phyloP scores from a whole-genome alignment of 495 filamentous ascomycete species.

The Ascobolus immersus region DNA sequence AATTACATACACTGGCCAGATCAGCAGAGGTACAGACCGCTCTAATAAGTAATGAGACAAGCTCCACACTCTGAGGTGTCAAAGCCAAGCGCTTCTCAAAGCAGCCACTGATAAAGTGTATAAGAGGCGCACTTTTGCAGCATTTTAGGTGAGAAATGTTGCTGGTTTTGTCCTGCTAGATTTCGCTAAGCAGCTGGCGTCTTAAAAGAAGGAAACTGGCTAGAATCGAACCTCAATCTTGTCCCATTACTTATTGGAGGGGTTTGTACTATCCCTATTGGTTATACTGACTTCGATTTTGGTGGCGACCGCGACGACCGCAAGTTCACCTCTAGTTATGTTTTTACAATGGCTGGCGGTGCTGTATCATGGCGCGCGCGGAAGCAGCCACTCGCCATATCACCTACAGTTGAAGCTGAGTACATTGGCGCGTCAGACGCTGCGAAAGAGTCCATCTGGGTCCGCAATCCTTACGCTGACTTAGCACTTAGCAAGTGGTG shows the following conservation, averaged over 20 bases:
- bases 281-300: conserved; percentile 4
- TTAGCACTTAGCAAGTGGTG: neutral
- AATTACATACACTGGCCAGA: neutral
- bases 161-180: no score
- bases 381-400: conserved; percentile 5
- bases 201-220: no score
- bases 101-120: no score
- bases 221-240: no score
- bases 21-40: no score
- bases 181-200: no score
- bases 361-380: conserved; percentile 6
- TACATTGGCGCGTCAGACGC: conserved; percentile 5
- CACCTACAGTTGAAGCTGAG: conserved; percentile 4
- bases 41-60: no score
- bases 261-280: neutral
- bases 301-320: conserved; percentile 2
- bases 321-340: conserved; percentile 6
- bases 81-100: no score
- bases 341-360: conserved; percentile 5
- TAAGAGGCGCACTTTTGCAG: no score
- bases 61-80: no score
- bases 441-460: conserved; percentile 4
- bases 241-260: no score
- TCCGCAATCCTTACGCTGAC: neutral
- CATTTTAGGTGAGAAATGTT: no score